Percentiles rank a stretch among this genome's conserved stretches.
Evolutionary conservation across 768 basidiomycete genomes (phyloP).

Genomic region (Pleurotus tuoliensis): DNA sequence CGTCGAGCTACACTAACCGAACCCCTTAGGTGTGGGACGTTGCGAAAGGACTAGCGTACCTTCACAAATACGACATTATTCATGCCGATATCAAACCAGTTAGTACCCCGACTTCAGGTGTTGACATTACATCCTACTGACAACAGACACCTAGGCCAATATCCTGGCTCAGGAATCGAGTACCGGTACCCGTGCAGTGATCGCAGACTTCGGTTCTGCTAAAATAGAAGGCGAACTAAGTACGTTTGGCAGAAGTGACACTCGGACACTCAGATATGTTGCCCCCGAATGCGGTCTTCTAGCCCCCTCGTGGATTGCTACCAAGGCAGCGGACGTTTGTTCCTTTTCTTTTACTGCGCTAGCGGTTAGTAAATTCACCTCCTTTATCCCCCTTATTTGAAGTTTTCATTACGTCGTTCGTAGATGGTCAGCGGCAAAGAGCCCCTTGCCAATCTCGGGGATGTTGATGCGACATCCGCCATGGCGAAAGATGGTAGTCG

Average conservation of each 20-base stretch:
- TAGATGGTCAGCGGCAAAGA: neutral
- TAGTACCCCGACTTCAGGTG: neutral
- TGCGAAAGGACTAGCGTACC: neutral
- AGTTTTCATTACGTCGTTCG: neutral
- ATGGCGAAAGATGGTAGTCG: neutral
- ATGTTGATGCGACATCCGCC: neutral
- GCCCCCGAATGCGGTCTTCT: neutral
- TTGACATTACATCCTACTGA: neutral
- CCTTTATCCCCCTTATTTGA: neutral
- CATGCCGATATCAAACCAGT: conserved; percentile 7
- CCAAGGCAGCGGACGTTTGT: neutral
- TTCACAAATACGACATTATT: neutral
- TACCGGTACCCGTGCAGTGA: neutral
- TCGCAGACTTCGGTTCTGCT: neutral
- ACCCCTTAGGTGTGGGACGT: neutral
- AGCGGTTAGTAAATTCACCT: neutral
- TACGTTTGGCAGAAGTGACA: neutral
- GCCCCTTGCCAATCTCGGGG: neutral
- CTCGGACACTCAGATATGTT: neutral
- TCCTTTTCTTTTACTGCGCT: neutral
- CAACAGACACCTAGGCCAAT: neutral
- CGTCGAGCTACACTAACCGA: neutral
- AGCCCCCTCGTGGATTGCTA: neutral
- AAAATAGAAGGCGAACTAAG: neutral
- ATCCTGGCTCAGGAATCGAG: neutral